A percentile compares a stretch with the other conserved stretches of the same genome.
Evolutionary conservation across 768 basidiomycete genomes (phyloP).

Genomic region (Rubroboletus satanas): DNA sequence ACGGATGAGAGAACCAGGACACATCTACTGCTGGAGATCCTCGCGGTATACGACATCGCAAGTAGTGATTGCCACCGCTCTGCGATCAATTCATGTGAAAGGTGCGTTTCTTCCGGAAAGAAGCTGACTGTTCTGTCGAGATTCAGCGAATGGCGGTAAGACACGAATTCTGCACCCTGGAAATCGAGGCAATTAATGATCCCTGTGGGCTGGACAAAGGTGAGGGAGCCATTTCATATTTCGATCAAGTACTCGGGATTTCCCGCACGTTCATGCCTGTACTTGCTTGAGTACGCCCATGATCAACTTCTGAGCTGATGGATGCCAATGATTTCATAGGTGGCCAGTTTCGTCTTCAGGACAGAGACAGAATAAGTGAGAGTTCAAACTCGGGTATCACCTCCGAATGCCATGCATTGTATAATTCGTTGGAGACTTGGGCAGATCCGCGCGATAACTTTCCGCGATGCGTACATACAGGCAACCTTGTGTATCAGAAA

Average conservation of each 20-base stretch:
- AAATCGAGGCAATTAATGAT: conserved; percentile 16
- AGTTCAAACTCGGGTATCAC: conserved; percentile 15
- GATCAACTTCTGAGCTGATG: neutral
- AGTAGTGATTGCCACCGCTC: conserved; percentile 22
- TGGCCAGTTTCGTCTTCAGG: conserved; percentile 26
- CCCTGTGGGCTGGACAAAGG: conserved; percentile 29
- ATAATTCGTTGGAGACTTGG: conserved; percentile 27
- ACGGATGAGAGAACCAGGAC: conserved; percentile 32
- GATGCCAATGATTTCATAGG: conserved; percentile 10
- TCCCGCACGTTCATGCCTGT: conserved; percentile 28
- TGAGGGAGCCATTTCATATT: conserved; percentile 34
- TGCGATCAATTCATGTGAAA: conserved; percentile 17
- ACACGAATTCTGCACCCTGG: conserved; percentile 17
- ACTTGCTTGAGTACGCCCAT: conserved; percentile 27
- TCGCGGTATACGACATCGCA: conserved; percentile 42
- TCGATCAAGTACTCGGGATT: conserved; percentile 46
- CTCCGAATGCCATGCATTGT: conserved; percentile 23
- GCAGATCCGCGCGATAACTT: conserved; percentile 21
- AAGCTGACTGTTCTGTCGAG: conserved; percentile 34
- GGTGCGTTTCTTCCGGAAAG: conserved; percentile 35
- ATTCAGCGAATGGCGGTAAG: conserved; percentile 40
- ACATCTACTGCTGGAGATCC: conserved; percentile 39
- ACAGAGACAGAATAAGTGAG: conserved; percentile 23
- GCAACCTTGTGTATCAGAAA: conserved; percentile 36
- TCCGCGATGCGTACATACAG: conserved; percentile 29